Percentiles rank a stretch among this genome's conserved stretches.
phyloP scores from a whole-genome alignment of 192 early-diverging fungal genomes.

The Backusella parvicylindrica region DNA sequence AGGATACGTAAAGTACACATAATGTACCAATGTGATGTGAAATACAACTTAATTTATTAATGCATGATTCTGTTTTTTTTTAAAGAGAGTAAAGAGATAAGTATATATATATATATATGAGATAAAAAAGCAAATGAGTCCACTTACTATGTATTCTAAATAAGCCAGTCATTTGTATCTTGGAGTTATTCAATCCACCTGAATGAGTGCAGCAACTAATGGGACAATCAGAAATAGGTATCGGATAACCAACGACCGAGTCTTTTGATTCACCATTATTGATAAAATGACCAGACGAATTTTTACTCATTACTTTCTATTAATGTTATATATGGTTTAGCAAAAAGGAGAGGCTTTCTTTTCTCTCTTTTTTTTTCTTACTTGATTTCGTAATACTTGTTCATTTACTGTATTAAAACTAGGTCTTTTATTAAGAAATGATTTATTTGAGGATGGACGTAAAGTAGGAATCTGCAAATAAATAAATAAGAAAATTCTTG shows the following conservation, averaged over 20 bases:
- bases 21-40: slow-evolving; percentile 1
- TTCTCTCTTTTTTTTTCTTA: background rate
- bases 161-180: background rate
- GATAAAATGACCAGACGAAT: background rate
- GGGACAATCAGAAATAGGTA: background rate
- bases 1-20: slow-evolving; percentile 1
- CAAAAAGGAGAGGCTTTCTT: background rate
- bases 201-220: background rate
- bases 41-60: slow-evolving; percentile 5
- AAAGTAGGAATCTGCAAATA: background rate
- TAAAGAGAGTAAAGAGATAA: background rate
- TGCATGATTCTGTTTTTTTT: slow-evolving; percentile 9
- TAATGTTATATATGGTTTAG: background rate
- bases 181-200: background rate
- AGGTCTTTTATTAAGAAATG: slow-evolving; percentile 12
- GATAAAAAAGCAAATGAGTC: too few species aligned
- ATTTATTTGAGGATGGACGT: background rate
- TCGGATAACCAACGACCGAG: background rate
- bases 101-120: background rate
- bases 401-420: background rate
- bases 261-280: background rate
- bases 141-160: slow-evolving; percentile 9
- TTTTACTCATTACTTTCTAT: background rate
- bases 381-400: background rate
- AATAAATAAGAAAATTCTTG: background rate